Base-by-base conservation (phyloP, 1,284 basidiomycete species). In the Rhizopogon parksii region DNA sequence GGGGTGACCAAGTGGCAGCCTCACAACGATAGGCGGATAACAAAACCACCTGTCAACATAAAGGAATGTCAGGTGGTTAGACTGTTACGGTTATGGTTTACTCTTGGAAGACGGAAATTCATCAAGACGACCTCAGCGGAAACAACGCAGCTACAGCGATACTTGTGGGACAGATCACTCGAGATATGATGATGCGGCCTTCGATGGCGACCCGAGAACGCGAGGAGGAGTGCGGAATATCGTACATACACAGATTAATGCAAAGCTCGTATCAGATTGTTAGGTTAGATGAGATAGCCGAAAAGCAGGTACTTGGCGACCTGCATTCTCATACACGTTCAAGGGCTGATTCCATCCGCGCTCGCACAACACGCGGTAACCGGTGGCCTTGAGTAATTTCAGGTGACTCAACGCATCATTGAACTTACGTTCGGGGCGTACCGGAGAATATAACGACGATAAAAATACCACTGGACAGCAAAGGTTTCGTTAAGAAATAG, bases 281-380 rank as follows among this genome's bases (percentile, higher is more conserved):
- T 14, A 38, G 37, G 35, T 37, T 35, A 40, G 36, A 30, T 47
- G 7, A 32, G 47, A 54, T 38, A 51, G 43, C 52, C 43, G 51
- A 47, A 42, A 52, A 42, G 36, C 52, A 50, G 46, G 53, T 15
- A 54, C 43, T 45, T 55, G 38, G 35, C 50, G 47, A 50, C 37
- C 14, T 7, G 43, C 21, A 24, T 55, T 56, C 47, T 50, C 48
- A 56, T 25, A 56, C 55, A 56, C 55, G 54, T 56, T 56, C 36
- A 37, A 50, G 55, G 55, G 54, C 40, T 46, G 27, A 15, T 46
- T 40, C 30, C 11, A 50, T 35, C 35, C 25, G 27, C 35, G 17
- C 50, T 46, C 40, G 35, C 35, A 43, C 46, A 45, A 36, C 37
- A 40, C n/a, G 37, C 46, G 50, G 37, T 40, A 6, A 27, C 17